These are phyloP conservation scores for Abrus precatorius DNA, from an alignment of 306 rosid genomes.

Conservation along the genomic window DNA sequence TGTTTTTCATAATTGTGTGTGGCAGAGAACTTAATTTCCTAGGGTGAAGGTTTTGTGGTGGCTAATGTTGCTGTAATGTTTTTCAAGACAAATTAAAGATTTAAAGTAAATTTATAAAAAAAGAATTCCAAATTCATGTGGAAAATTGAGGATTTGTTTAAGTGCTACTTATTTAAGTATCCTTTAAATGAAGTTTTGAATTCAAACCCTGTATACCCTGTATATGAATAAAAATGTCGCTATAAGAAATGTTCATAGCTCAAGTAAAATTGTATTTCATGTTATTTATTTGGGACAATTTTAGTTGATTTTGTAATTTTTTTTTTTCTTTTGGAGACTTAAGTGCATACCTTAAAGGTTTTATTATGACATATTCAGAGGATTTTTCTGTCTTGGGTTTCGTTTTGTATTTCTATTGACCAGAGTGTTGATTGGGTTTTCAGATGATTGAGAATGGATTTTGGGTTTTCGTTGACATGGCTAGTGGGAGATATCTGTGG, in stretches of 20 bases:
- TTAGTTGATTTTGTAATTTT: neutral
- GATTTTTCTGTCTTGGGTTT: neutral
- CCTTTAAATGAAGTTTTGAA: too few relatives aligned
- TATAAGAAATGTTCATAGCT: too few relatives aligned
- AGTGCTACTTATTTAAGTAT: too few relatives aligned
- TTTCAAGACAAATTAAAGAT: neutral
- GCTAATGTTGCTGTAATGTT: neutral
- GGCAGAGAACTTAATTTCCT: neutral
- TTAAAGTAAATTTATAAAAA: neutral
- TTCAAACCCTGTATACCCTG: too few relatives aligned
- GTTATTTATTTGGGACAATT: too few relatives aligned
- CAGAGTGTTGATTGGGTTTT: slow-evolving; percentile 30
- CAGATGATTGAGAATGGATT: slow-evolving; percentile 67
- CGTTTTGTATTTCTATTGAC: neutral
- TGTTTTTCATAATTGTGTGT: neutral
- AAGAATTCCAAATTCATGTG: neutral
- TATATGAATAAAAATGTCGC: too few relatives aligned
- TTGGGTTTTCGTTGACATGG: slow-evolving; percentile 83
- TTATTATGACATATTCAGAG: neutral
- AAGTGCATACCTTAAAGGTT: neutral
- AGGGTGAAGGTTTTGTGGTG: neutral
- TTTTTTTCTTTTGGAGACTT: neutral
- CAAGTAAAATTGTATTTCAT: too few relatives aligned
- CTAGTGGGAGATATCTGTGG: slow-evolving; percentile 87
- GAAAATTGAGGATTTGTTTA: neutral